Conservation (phyloP, 768 basidiomycete species). For the Tulasnella sp. region DNA sequence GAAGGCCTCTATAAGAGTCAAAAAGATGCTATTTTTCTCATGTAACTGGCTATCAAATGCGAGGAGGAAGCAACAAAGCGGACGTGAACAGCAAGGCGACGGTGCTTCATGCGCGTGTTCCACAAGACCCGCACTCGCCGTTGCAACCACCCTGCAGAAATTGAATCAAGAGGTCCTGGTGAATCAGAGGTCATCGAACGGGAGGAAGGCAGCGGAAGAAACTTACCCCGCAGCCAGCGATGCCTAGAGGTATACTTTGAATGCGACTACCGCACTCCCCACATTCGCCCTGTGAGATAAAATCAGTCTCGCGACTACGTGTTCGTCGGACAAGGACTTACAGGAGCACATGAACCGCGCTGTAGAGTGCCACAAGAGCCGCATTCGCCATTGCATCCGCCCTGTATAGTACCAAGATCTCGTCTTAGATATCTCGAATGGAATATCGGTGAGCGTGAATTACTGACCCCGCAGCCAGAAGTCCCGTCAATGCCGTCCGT, state of each 20-base stretch:
- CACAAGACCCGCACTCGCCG: conserved; percentile 5
- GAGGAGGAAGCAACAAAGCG: neutral
- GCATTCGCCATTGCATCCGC: conserved; percentile 8
- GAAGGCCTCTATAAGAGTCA: neutral
- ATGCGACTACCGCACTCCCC: neutral
- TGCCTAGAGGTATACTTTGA: neutral
- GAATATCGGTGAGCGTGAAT: no score
- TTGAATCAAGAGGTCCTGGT: neutral
- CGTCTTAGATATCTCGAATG: no score
- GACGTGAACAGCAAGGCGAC: neutral
- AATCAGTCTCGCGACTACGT: neutral
- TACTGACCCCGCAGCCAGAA: neutral
- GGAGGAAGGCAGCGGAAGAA: neutral
- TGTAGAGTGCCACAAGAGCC: neutral
- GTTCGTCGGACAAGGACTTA: neutral
- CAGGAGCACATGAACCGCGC: neutral
- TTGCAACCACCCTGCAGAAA: neutral
- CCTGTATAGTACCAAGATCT: neutral
- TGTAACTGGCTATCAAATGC: neutral
- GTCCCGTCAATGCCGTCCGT: neutral
- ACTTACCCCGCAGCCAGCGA: neutral
- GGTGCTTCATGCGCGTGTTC: neutral
- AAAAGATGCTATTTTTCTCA: neutral
- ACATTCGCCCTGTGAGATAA: neutral
- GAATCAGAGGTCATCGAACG: neutral